A percentile compares a stretch with the other conserved stretches of the same genome.
Evolutionary conservation across 2,329 filamentous ascomycete genomes (phyloP).

Genomic region (Paracoccidioides lutzii): DNA sequence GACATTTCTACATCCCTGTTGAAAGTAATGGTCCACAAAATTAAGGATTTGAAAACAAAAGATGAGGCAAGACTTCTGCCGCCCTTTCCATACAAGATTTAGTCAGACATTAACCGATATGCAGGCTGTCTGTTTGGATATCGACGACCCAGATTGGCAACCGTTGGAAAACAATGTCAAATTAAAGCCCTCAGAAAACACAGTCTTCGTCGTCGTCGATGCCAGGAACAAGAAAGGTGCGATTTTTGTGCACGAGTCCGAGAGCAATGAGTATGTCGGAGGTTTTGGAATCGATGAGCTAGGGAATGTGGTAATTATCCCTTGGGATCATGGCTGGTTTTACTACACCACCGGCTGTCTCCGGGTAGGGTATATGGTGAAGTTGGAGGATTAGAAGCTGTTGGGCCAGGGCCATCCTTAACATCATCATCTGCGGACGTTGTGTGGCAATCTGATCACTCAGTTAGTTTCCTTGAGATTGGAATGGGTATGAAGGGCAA

Average conservation of each 20-base stretch:
- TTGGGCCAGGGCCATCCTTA: neutral
- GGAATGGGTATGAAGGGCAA: neutral
- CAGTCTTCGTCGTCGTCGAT: neutral
- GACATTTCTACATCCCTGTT: neutral
- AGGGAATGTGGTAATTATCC: neutral
- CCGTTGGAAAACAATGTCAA: neutral
- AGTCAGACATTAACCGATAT: neutral
- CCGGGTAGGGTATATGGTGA: neutral
- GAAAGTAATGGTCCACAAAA: neutral
- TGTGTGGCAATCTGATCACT: neutral
- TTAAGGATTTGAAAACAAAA: neutral
- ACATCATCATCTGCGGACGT: neutral
- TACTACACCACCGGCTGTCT: neutral
- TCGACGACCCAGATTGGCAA: neutral
- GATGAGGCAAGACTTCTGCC: neutral
- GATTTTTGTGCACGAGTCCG: neutral
- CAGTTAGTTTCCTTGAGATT: neutral
- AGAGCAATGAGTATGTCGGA: neutral
- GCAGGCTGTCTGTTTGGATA: neutral
- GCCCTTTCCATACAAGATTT: neutral
- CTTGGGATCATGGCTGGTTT: neutral
- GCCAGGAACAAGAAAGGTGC: neutral
- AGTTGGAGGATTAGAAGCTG: neutral
- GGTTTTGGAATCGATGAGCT: neutral
- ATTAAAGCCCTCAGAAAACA: neutral